A percentile compares a stretch with the other conserved stretches of the same genome.
Evolutionary conservation across 257 asterid species (phyloP).

Genomic region (Scutellaria baicalensis): DNA sequence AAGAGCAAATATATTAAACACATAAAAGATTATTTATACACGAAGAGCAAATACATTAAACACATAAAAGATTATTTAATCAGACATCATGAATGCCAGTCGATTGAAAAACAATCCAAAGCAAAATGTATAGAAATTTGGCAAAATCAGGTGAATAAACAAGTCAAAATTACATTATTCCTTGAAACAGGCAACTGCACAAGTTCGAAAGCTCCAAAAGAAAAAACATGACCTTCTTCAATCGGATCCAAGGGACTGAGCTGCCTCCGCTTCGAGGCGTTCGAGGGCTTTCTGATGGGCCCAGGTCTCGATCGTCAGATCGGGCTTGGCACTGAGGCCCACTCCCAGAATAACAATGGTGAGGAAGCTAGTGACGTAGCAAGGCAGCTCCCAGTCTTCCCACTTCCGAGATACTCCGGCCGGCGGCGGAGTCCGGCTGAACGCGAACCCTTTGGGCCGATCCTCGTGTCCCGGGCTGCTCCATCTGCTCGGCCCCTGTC

Average conservation of each 20-base stretch:
- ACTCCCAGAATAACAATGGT: slow-evolving; percentile 78
- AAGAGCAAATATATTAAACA: background rate
- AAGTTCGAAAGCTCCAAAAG: slow-evolving; percentile 1
- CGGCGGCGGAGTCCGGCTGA: slow-evolving; percentile 55
- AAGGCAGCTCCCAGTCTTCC: slow-evolving; percentile 99
- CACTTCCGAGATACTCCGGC: slow-evolving; percentile 58
- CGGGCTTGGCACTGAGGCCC: slow-evolving; percentile 96
- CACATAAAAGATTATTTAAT: background rate
- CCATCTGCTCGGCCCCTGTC: slow-evolving; percentile 63
- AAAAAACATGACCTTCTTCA: slow-evolving; percentile 16
- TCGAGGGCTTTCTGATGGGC: slow-evolving; percentile 98
- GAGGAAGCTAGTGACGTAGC: slow-evolving; percentile 78
- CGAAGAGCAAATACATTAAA: background rate
- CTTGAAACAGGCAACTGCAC: slow-evolving; percentile 11
- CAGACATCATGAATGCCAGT: background rate
- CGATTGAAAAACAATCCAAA: slow-evolving; percentile 3
- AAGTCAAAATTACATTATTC: slow-evolving; percentile 10
- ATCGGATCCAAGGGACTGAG: slow-evolving; percentile 30
- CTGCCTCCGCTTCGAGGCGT: slow-evolving; percentile 64
- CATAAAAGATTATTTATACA: background rate
- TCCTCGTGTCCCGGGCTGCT: slow-evolving; percentile 84
- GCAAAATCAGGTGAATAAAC: background rate
- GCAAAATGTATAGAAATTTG: background rate
- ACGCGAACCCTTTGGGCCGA: slow-evolving; percentile 55
- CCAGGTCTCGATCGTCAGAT: slow-evolving; percentile 95